These are phyloP conservation scores for Ganoderma boninense DNA, from an alignment of 1,284 basidiomycete genomes.

Conservation along the genomic window DNA sequence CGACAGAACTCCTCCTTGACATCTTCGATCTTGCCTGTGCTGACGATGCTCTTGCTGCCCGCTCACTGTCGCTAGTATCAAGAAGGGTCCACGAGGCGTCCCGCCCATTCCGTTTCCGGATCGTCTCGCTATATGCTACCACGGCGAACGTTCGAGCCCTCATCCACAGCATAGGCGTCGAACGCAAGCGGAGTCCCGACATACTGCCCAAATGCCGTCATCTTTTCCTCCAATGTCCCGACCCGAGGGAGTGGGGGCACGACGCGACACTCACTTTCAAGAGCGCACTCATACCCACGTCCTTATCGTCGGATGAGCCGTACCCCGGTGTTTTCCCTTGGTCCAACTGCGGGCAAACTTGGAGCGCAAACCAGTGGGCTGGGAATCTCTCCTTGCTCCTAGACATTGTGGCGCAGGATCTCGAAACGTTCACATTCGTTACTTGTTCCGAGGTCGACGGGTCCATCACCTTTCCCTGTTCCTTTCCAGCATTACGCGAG, in stretches of 20 bases:
- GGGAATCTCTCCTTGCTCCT: constrained; percentile 2
- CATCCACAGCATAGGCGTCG: not conserved
- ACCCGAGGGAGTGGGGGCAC: not conserved
- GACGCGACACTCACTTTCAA: not conserved
- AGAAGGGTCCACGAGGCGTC: constrained; percentile 1
- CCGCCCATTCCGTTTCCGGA: constrained; percentile 1
- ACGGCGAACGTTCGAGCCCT: not conserved
- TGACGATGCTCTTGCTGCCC: not conserved
- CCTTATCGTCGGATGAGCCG: not conserved
- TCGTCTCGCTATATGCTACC: constrained; percentile 3
- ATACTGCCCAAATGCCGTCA: constrained; percentile 6
- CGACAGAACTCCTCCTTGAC: constrained; percentile 3
- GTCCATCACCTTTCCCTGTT: not conserved
- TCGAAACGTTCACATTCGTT: constrained; percentile 4
- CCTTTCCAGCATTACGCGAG: constrained; percentile 3
- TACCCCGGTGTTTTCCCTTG: not conserved
- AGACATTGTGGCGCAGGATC: not conserved
- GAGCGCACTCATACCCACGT: not conserved
- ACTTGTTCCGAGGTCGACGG: not conserved
- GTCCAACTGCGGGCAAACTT: not conserved
- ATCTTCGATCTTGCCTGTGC: constrained; percentile 8
- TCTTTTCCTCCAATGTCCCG: constrained; percentile 5
- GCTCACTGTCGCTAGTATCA: constrained; percentile 11
- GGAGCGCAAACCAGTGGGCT: not conserved
- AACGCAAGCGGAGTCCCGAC: not conserved